These are phyloP conservation scores for Colletotrichum chlorophyti DNA, from an alignment of 2,329 filamentous ascomycete species.

Conservation along the genomic window DNA sequence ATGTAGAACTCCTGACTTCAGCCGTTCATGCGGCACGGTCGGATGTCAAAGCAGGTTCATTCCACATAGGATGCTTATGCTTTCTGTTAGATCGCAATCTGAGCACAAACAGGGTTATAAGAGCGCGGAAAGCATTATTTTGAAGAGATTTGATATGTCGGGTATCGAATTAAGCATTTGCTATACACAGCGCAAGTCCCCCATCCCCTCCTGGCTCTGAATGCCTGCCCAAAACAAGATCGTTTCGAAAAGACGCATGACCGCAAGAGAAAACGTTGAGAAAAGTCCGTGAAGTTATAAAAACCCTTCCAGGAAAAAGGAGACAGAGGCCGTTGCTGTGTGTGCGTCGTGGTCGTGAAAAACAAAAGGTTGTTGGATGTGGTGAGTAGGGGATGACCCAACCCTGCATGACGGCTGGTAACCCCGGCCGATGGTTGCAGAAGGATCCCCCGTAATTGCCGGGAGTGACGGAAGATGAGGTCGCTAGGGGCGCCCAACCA, in stretches of 20 bases:
- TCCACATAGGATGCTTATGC: too few relatives aligned
- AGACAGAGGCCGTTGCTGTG: conserved; percentile 27
- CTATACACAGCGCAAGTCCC: conserved; percentile 14
- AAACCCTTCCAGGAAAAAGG: conserved; percentile 7
- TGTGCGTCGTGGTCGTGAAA: conserved; percentile 18
- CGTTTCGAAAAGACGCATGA: conserved; percentile 10
- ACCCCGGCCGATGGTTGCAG: neutral
- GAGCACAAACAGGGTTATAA: neutral
- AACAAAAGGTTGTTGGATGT: neutral
- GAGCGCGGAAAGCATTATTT: neutral
- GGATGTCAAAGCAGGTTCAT: neutral
- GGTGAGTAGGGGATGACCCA: neutral
- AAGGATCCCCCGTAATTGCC: conserved; percentile 1
- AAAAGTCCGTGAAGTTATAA: neutral
- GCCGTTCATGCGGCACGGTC: neutral
- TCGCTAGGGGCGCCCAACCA: conserved; percentile 14
- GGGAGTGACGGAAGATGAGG: conserved; percentile 19
- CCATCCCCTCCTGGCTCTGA: neutral
- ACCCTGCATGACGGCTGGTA: neutral
- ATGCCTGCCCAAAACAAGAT: conserved; percentile 6
- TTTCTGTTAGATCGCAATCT: neutral
- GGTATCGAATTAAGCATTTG: conserved; percentile 30
- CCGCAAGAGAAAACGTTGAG: conserved; percentile 13
- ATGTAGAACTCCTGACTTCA: neutral
- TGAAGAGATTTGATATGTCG: conserved; percentile 28